Percentiles rank a stretch among this genome's conserved stretches.
phyloP scores from a whole-genome alignment of 345 rosid species.

The Jatropha curcas region DNA sequence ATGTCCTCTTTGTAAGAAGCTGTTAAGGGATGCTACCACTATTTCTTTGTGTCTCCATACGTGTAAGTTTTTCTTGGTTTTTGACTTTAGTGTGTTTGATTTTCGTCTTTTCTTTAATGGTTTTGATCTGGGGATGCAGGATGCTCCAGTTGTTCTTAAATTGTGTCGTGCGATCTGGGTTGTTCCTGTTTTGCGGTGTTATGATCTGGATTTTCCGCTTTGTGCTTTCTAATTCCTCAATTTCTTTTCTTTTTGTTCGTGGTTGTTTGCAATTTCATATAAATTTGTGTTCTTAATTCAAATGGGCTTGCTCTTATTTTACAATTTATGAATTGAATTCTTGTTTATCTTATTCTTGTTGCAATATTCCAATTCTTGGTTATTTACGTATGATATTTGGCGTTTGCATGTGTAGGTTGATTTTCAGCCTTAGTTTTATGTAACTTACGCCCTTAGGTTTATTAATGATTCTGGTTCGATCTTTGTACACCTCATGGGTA shows the following conservation, averaged over 20 bases:
- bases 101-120: background rate
- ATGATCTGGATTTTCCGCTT: conserved; percentile 19
- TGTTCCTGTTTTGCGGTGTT: conserved; percentile 8
- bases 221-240: background rate
- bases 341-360: background rate
- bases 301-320: conserved; percentile 13
- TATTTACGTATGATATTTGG: conserved; percentile 4
- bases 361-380: background rate
- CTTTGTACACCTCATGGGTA: background rate
- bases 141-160: conserved; percentile 6
- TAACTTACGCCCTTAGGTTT: background rate
- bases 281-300: conserved; percentile 2
- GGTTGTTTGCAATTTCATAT: background rate
- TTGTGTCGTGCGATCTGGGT: conserved; percentile 22
- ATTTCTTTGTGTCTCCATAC: conserved; percentile 79
- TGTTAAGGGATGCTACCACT: conserved; percentile 67
- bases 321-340: background rate
- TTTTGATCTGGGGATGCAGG: conserved; percentile 20
- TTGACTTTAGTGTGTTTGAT: no score
- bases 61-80: conserved; percentile 39
- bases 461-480: background rate
- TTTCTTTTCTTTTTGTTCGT: background rate
- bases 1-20: conserved; percentile 66
- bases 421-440: background rate
- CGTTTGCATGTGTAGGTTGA: conserved; percentile 17